Percentiles rank a stretch among this genome's conserved stretches.
These are phyloP conservation scores for Endothia cerciana DNA, from an alignment of 2,329 filamentous ascomycete genomes.

Conservation along the genomic window DNA sequence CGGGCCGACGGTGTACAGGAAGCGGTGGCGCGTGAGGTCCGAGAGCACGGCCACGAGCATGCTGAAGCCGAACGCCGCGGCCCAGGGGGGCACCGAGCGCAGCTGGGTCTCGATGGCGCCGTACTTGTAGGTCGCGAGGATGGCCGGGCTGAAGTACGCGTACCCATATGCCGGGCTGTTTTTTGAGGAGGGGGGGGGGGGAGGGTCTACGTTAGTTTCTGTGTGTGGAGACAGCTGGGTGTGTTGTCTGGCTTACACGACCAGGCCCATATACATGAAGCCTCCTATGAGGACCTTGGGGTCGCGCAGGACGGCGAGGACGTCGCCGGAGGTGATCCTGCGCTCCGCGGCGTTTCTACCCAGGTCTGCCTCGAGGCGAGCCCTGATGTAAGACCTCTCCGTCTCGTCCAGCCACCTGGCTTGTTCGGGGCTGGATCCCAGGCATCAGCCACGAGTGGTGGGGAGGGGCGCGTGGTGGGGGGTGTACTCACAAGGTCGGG, in stretches of 20 bases:
- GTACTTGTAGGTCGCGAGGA: conserved; percentile 71
- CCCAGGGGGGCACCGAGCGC: conserved; percentile 62
- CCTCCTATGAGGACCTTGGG: conserved; percentile 74
- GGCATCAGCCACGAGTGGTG: conserved; percentile 13
- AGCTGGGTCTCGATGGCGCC: conserved; percentile 60
- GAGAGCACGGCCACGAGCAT: conserved; percentile 75
- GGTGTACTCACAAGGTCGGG: conserved; percentile 61
- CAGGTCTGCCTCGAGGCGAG: conserved; percentile 69
- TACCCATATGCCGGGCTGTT: conserved; percentile 74
- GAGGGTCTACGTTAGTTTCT: too few relatives aligned
- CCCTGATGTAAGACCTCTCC: conserved; percentile 68
- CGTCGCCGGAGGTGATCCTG: conserved; percentile 61
- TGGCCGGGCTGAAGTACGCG: conserved; percentile 76
- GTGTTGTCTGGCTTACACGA: conserved; percentile 19
- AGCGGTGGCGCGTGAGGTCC: conserved; percentile 74
- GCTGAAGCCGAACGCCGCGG: conserved; percentile 75
- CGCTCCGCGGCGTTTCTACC: conserved; percentile 68
- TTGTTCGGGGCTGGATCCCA: conserved; percentile 60
- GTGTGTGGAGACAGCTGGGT: too few relatives aligned
- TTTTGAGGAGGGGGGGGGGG: too few relatives aligned
- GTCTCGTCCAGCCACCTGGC: conserved; percentile 73
- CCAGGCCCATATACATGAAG: conserved; percentile 79
- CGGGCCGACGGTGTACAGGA: conserved; percentile 70
- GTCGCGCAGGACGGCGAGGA: conserved; percentile 70
- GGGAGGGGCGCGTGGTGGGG: background rate